phyloP scores from a whole-genome alignment of 345 rosid species.

The Turnera subulata region DNA sequence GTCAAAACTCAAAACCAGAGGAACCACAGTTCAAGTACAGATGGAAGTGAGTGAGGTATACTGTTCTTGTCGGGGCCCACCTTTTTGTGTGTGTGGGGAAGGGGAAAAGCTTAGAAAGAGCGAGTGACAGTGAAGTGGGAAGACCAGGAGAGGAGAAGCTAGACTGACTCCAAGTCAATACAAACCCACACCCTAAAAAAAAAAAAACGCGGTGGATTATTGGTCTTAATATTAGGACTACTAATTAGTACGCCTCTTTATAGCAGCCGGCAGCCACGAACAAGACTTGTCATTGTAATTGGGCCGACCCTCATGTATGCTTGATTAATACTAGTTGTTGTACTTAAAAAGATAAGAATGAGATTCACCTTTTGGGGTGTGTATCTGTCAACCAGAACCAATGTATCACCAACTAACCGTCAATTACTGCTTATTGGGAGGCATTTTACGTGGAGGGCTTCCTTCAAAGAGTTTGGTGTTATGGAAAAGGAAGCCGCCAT shows the following conservation, averaged over 20 bases:
- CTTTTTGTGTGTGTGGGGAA: constrained; percentile 1
- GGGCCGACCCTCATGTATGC: constrained; percentile 10
- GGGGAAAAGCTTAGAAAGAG: too few relatives aligned
- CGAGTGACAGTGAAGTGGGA: too few relatives aligned
- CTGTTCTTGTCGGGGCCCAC: neutral
- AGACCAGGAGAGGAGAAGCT: constrained; percentile 16
- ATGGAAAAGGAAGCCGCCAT: too few relatives aligned
- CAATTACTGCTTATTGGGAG: too few relatives aligned
- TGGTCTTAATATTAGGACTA: neutral
- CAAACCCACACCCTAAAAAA: neutral
- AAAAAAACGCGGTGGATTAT: constrained; percentile 10
- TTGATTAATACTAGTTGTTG: neutral
- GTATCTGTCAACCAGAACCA: too few relatives aligned
- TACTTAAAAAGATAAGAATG: too few relatives aligned
- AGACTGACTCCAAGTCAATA: constrained; percentile 24
- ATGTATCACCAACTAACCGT: too few relatives aligned
- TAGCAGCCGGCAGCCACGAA: constrained; percentile 18
- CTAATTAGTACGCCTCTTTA: neutral
- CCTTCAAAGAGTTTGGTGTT: too few relatives aligned
- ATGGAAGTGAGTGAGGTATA: neutral
- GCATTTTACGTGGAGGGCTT: too few relatives aligned
- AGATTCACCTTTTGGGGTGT: too few relatives aligned
- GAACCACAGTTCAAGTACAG: too few relatives aligned
- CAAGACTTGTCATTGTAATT: constrained; percentile 4
- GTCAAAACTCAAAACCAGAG: constrained; percentile 28